phyloP scores from a whole-genome alignment of 2,329 filamentous ascomycete genomes.

The Aspergillus melleus region DNA sequence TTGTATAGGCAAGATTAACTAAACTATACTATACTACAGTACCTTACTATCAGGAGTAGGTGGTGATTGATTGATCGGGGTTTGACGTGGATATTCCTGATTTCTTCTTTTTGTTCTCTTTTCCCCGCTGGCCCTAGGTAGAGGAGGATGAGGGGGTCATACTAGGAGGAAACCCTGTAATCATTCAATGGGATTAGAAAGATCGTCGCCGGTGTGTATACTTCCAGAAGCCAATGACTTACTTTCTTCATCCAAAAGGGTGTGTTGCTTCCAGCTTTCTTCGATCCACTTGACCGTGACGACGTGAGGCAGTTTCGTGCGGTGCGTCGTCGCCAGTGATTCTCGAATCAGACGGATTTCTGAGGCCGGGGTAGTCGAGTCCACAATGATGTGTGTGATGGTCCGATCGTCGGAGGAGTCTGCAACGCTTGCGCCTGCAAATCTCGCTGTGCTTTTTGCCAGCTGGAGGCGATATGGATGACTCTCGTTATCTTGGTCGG shows the following conservation, averaged over 20 bases:
- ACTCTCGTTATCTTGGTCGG: neutral
- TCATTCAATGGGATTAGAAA: neutral
- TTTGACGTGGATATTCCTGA: neutral
- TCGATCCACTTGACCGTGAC: conserved; percentile 73
- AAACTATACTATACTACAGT: too few species aligned
- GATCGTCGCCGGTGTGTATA: neutral
- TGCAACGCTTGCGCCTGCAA: conserved; percentile 65
- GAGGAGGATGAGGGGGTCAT: neutral
- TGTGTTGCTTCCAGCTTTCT: conserved; percentile 76
- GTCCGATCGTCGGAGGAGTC: conserved; percentile 45
- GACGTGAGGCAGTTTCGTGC: conserved; percentile 62
- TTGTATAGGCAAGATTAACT: too few species aligned
- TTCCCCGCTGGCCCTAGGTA: neutral
- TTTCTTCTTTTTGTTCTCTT: neutral
- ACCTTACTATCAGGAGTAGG: too few species aligned
- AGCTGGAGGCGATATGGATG: conserved; percentile 38
- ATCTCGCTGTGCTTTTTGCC: conserved; percentile 61
- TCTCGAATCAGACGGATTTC: conserved; percentile 40
- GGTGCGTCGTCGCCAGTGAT: conserved; percentile 26
- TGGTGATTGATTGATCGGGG: neutral
- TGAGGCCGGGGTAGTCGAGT: conserved; percentile 48
- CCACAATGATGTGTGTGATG: conserved; percentile 73
- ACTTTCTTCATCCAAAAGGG: conserved; percentile 75
- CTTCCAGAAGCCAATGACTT: conserved; percentile 14
- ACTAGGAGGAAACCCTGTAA: conserved; percentile 1